Percentiles rank a stretch among this genome's conserved stretches.
Conservation (phyloP, 805 yeast species). For the Saturnispora silvae region DNA sequence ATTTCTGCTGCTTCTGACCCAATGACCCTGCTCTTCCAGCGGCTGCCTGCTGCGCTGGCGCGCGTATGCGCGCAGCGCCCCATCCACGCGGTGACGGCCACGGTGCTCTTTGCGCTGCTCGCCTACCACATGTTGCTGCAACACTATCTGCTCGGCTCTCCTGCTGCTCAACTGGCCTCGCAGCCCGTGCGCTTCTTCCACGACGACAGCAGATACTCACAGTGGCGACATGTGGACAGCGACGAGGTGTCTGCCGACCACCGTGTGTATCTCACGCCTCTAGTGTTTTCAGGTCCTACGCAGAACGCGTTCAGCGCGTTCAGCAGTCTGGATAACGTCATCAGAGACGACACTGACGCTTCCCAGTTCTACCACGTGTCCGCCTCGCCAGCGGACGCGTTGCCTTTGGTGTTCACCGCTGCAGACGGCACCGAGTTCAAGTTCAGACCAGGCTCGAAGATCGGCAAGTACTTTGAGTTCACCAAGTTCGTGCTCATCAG, state of each 20-base stretch:
- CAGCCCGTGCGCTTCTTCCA: conserved; percentile 31
- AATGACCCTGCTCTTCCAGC: conserved; percentile 16
- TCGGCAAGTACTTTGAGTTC: conserved; percentile 48
- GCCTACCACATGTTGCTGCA: conserved; percentile 71
- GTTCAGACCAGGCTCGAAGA: conserved; percentile 42
- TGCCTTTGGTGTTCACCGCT: conserved; percentile 15
- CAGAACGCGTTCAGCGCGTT: conserved; percentile 28
- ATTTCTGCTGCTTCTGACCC: too few relatives aligned
- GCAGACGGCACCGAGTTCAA: conserved; percentile 41
- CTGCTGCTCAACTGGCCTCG: conserved; percentile 6
- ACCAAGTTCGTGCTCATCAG: conserved; percentile 30
- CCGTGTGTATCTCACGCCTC: conserved; percentile 42
- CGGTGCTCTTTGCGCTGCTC: conserved; percentile 66
- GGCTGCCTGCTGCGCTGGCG: conserved; percentile 23
- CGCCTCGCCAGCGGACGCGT: conserved; percentile 19
- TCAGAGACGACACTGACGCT: conserved; percentile 28
- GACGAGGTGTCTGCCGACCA: conserved; percentile 31
- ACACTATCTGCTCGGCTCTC: conserved; percentile 32
- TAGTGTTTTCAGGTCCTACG: conserved; percentile 36
- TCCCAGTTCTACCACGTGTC: conserved; percentile 33
- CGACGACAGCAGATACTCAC: conserved; percentile 24
- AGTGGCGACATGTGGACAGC: conserved; percentile 43
- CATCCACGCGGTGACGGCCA: conserved; percentile 68
- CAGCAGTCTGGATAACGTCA: conserved; percentile 29
- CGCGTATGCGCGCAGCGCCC: conserved; percentile 68